A percentile compares a stretch with the other conserved stretches of the same genome.
Evolutionary conservation across 1,284 basidiomycete genomes (phyloP).

Genomic region (Pseudozyma sp.): DNA sequence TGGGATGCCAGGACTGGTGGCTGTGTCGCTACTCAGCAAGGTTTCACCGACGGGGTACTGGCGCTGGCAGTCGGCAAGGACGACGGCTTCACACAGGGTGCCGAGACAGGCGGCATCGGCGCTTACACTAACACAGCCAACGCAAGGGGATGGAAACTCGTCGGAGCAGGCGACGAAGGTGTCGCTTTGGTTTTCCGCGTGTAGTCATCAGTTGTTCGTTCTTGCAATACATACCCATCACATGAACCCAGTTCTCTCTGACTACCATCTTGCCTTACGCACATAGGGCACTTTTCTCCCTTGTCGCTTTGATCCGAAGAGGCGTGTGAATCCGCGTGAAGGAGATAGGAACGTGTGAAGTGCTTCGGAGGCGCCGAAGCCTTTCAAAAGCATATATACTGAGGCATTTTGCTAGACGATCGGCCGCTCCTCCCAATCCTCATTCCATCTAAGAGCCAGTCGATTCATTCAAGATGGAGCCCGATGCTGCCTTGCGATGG

Average conservation of each 20-base stretch:
- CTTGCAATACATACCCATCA: slow-evolving; percentile 26
- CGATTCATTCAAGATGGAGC: slow-evolving; percentile 19
- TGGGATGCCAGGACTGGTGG: slow-evolving; percentile 92
- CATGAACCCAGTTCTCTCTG: not conserved
- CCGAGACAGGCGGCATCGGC: slow-evolving; percentile 66
- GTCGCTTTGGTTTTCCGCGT: slow-evolving; percentile 66
- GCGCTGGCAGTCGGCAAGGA: slow-evolving; percentile 75
- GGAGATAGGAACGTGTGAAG: not conserved
- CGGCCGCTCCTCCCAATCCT: not conserved
- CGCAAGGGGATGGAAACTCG: slow-evolving; percentile 62
- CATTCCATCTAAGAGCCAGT: not conserved
- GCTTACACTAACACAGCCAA: slow-evolving; percentile 51
- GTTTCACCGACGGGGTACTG: slow-evolving; percentile 85
- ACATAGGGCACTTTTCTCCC: slow-evolving; percentile 3
- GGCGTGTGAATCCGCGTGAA: not conserved
- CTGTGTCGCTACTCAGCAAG: slow-evolving; percentile 82
- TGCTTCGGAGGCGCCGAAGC: slow-evolving; percentile 22
- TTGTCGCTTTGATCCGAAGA: slow-evolving; percentile 3
- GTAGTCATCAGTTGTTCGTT: slow-evolving; percentile 8
- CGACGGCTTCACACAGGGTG: slow-evolving; percentile 68
- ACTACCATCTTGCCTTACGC: slow-evolving; percentile 1
- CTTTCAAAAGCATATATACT: slow-evolving; percentile 16
- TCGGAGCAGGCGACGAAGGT: slow-evolving; percentile 68
- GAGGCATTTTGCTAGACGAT: not conserved
- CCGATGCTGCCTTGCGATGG: not conserved